Evolutionary conservation across 2,329 filamentous ascomycete genomes (phyloP).

Genomic region (Fusarium sp.): DNA sequence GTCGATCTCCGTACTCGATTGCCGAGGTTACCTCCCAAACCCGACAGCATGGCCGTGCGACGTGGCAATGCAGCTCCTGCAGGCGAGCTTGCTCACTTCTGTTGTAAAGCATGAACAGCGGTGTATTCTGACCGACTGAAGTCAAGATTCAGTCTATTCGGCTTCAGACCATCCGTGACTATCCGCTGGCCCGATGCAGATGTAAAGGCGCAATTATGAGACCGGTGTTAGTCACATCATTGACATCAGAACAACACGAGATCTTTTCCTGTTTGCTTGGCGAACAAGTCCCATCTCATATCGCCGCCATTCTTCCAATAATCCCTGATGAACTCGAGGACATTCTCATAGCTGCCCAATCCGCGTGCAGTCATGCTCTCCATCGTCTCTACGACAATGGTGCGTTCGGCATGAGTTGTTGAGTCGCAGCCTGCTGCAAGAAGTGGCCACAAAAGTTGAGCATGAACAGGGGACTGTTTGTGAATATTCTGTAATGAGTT

Average conservation of each 20-base stretch:
- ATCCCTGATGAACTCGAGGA: slow-evolving; percentile 7
- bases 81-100: neutral
- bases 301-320: slow-evolving; percentile 2
- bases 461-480: neutral
- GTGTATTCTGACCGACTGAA: neutral
- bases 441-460: slow-evolving; percentile 3
- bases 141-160: neutral
- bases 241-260: slow-evolving; percentile 1
- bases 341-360: neutral
- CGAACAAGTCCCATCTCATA: slow-evolving; percentile 10
- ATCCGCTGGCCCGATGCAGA: neutral
- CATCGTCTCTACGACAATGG: neutral
- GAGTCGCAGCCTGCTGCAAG: slow-evolving; percentile 10
- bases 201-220: neutral
- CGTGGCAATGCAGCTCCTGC: neutral
- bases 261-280: slow-evolving; percentile 3
- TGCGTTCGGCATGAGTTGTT: neutral
- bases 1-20: neutral
- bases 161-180: neutral
- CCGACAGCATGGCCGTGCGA: neutral
- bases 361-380: neutral
- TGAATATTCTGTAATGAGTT: neutral
- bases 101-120: neutral
- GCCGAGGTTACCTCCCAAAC: neutral
- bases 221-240: neutral